A percentile compares a stretch with the other conserved stretches of the same genome.
These are phyloP conservation scores for Fusarium continuum DNA, from an alignment of 2,329 filamentous ascomycete genomes.

Conservation along the genomic window DNA sequence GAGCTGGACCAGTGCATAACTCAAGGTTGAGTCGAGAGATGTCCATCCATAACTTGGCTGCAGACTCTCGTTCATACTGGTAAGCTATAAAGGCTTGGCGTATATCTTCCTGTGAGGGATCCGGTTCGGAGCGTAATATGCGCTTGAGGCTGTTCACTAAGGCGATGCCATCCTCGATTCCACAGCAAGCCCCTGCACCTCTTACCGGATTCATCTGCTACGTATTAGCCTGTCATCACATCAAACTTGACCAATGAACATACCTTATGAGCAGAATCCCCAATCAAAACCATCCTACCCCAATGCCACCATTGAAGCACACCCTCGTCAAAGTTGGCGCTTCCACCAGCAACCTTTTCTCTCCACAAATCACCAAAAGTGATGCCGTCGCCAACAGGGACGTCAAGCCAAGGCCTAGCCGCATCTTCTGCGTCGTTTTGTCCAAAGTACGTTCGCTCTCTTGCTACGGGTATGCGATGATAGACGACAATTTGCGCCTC, in stretches of 20 bases:
- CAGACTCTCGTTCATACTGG: constrained; percentile 8
- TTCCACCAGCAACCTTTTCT: constrained; percentile 16
- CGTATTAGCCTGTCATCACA: not conserved
- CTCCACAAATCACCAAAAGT: constrained; percentile 21
- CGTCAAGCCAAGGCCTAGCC: constrained; percentile 7
- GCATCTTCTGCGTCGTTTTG: constrained; percentile 23
- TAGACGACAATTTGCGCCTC: constrained; percentile 14
- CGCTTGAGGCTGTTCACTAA: constrained; percentile 8
- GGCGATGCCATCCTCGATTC: constrained; percentile 13
- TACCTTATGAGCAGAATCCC: constrained; percentile 24
- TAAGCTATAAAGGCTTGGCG: constrained; percentile 1
- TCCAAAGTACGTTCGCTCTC: constrained; percentile 10
- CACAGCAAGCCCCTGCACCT: constrained; percentile 22
- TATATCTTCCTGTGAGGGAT: not conserved
- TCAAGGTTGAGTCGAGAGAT: constrained; percentile 9
- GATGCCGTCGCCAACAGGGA: not conserved
- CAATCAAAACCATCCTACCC: constrained; percentile 21
- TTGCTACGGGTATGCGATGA: constrained; percentile 9
- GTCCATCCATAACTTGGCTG: constrained; percentile 12
- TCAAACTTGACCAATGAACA: accelerated
- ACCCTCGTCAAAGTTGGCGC: constrained; percentile 22
- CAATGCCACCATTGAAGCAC: constrained; percentile 22
- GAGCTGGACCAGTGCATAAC: constrained; percentile 4
- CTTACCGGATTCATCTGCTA: constrained; percentile 20
- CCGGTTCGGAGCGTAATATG: not conserved